Evolutionary conservation across 345 rosid species (phyloP).

Genomic region (Stellera chamaejasme): DNA sequence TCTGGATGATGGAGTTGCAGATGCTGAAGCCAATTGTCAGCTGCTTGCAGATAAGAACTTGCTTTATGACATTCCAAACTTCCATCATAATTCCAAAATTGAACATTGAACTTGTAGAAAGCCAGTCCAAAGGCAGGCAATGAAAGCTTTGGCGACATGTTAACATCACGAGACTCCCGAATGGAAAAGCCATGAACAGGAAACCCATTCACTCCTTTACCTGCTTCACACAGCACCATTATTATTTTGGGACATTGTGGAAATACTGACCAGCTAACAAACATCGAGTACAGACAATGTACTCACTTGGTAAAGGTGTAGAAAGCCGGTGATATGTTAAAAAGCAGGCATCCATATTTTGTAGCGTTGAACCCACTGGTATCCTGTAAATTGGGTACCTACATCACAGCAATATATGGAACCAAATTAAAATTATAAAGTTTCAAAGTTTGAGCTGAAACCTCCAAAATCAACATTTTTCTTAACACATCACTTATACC

Average conservation of each 20-base stretch:
- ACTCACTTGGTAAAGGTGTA: constrained; percentile 38
- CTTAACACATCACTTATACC: constrained; percentile 32
- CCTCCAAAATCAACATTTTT: constrained; percentile 1
- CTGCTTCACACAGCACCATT: constrained; percentile 7
- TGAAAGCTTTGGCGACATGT: constrained; percentile 27
- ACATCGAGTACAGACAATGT: background rate
- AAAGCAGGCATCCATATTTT: constrained; percentile 74
- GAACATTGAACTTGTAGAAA: constrained; percentile 57
- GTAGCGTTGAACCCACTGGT: constrained; percentile 65
- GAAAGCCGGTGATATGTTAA: constrained; percentile 74
- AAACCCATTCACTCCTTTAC: constrained; percentile 29
- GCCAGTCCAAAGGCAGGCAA: constrained; percentile 70
- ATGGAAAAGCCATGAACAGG: constrained; percentile 17
- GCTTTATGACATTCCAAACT: constrained; percentile 33
- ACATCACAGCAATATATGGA: constrained; percentile 14
- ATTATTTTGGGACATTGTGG: background rate
- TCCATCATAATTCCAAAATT: constrained; percentile 43
- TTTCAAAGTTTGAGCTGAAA: constrained; percentile 1
- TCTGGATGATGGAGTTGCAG: constrained; percentile 46
- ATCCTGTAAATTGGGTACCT: constrained; percentile 93
- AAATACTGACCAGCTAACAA: background rate
- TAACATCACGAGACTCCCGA: constrained; percentile 28
- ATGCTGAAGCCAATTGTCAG: constrained; percentile 40
- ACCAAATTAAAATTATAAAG: background rate
- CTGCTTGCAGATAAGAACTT: constrained; percentile 28